Evolutionary conservation across 345 rosid species (phyloP), one percentile per base, ranked within the genome.

Genomic region (Pseudoturritis turrita): DNA sequence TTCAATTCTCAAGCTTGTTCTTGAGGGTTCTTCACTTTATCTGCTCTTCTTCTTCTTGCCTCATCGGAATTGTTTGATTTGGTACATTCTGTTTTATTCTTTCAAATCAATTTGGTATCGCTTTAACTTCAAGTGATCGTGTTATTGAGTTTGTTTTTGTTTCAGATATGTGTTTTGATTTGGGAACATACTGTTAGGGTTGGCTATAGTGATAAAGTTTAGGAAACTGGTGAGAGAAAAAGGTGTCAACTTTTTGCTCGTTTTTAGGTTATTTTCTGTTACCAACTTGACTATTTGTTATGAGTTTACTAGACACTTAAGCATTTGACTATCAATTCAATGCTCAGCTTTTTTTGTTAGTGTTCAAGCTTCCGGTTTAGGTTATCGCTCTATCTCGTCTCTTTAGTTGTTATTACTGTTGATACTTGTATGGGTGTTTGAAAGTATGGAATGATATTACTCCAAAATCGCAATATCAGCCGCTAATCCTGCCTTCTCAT

Each of bases 161-260:
- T 54, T 15, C 0, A 35, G 31, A 26, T 36, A 44, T 57, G 26
- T 56, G 60, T 31, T n/a, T 73, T 64, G 77, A 62, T 72, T 49
- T 62, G 18, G 69, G 33, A 70, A 40, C 26, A 14, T 53, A 43
- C 45, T 64, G 50, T 57, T 74, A 74, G 72, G 72, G 59, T 57
- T 58, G 18, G 60, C 45, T 57, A 3, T n/a, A 18, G 43, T 56
- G 77, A 46, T 22, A 5, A 14, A 63, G 31, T 71, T 41, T 52
- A 15, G 2, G 33, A 51, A 22, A 35, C 13, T 43, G 3, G 55
- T 18, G 37, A 51, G 26, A 28, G 22, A 19, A 40, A 68, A 67
- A 66, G 56, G 39, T 55, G 12, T 13, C 1, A 52, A 45, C 65
- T 67, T 67, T 59, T 22, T 67, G 9, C 33, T 74, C 19, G 8